Evolutionary conservation across 2,329 filamentous ascomycete genomes (phyloP), one percentile per base, ranked within the genome.

Genomic region (Didymosphaeria variabile): DNA sequence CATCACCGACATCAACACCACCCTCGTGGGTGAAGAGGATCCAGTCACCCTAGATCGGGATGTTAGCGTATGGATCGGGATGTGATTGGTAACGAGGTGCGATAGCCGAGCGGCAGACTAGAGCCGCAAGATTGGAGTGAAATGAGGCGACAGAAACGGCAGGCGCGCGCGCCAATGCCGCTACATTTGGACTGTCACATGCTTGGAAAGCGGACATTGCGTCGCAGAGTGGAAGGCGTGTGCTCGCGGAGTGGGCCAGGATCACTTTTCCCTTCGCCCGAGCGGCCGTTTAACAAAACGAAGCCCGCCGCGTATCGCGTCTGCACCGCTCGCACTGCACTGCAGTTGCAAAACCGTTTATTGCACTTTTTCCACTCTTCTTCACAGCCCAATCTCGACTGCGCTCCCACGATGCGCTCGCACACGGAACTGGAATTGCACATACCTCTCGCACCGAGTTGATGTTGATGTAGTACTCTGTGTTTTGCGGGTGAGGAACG

Each of bases 401-500:
- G 53, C 40, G 15, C 36, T 32, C 46, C 34, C 54, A 38, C 59
- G 26, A 56, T 61, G 60, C 54, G 52, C 55, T 12, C 38, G 63
- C 46, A 56, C 40, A 59, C 67, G 64, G 66, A 65, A 64, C 65
- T n/a, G 51, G 58, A 65, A 65, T 67, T 32, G 62, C 64, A 89
- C 93, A 89, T 90, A 98, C 95, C 90, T 98, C 95, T 86, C 95
- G 92, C 77, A 97, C 94, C 67, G 95, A 98, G 88, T 97, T 95
- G 86, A 99, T 99, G 90, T 97, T 97, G 86, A 99, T 97, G 85
- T 99, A 99, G 86, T 98, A 98, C 84, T 99, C 95, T 68, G 94
- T 97, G 80, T 93, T 91, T 75, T 93, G 88, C 68, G 94, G 91
- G 83, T 99, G 95, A 76, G 94, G 95, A 66, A 98, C 94, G 78